Evolutionary conservation across 208 protist genomes (phyloP).

Genomic region (Trypanosoma congolense): DNA sequence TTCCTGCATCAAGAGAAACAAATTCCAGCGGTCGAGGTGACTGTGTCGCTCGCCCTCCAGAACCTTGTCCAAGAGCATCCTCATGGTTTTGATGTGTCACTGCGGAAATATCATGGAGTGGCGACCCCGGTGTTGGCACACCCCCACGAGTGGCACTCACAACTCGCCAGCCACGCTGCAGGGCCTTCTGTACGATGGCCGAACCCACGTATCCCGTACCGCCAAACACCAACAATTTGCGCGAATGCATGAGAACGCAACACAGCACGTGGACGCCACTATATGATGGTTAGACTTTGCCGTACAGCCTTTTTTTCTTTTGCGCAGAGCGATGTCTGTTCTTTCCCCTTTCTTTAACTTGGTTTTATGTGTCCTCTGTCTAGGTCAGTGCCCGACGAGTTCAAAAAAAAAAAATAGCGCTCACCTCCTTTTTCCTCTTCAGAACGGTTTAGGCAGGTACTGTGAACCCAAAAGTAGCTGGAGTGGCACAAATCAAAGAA

Average conservation of each 20-base stretch:
- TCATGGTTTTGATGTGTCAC: constrained; percentile 1
- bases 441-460: too few relatives aligned
- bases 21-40: constrained; percentile 46
- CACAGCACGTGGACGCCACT: too few relatives aligned
- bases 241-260: constrained; percentile 3
- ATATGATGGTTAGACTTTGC: too few relatives aligned
- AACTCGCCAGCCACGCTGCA: constrained; percentile 60
- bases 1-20: constrained; percentile 62
- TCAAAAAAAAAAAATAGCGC: too few relatives aligned
- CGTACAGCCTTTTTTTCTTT: too few relatives aligned
- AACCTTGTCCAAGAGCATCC: not conserved
- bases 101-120: constrained; percentile 2
- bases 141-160: constrained; percentile 63
- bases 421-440: too few relatives aligned
- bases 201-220: constrained; percentile 80
- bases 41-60: constrained; percentile 17
- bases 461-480: too few relatives aligned
- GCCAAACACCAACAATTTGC: constrained; percentile 81
- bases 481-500: too few relatives aligned
- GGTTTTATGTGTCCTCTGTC: too few relatives aligned
- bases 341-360: too few relatives aligned
- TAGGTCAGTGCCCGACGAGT: too few relatives aligned
- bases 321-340: too few relatives aligned
- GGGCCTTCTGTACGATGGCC: constrained; percentile 45
- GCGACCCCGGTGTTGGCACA: constrained; percentile 29